Evolutionary conservation across 345 rosid species (phyloP).

Genomic region (Populus tremula): DNA sequence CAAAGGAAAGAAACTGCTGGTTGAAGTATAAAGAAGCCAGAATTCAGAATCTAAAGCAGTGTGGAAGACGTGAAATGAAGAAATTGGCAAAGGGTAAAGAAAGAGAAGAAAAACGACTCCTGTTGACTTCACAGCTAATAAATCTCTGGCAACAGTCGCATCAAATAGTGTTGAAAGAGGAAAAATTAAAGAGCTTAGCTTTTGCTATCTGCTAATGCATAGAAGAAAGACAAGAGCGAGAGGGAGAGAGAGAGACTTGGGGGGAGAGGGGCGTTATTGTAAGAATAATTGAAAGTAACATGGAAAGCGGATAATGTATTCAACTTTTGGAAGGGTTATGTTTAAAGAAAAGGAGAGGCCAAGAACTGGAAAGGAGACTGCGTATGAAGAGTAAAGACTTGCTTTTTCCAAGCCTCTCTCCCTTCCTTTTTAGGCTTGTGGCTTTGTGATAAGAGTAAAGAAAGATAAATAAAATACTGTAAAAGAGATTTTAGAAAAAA

Average conservation of each 20-base stretch:
- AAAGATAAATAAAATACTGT: neutral
- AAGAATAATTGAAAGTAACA: slow-evolving; percentile 21
- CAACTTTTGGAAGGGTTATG: slow-evolving; percentile 14
- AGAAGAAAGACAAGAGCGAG: neutral
- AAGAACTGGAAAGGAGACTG: slow-evolving; percentile 24
- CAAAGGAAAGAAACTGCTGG: neutral
- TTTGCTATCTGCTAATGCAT: neutral
- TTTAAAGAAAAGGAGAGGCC: neutral
- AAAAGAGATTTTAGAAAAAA: neutral
- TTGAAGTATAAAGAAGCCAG: slow-evolving; percentile 10
- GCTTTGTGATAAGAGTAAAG: slow-evolving; percentile 12
- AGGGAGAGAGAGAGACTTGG: neutral
- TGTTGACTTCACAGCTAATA: slow-evolving; percentile 17
- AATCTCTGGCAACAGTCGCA: slow-evolving; percentile 10
- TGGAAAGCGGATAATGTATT: slow-evolving; percentile 33
- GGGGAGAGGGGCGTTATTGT: neutral
- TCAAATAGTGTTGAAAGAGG: neutral
- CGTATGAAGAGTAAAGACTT: slow-evolving; percentile 18
- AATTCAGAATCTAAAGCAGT: slow-evolving; percentile 8
- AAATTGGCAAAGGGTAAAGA: neutral
- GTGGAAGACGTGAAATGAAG: neutral
- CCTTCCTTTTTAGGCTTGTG: slow-evolving; percentile 38
- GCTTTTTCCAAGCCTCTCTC: slow-evolving; percentile 22
- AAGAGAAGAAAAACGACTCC: slow-evolving; percentile 11
- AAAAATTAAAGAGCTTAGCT: neutral